Evolutionary conservation across 192 early-diverging fungal genomes (phyloP), one percentile per base, ranked within the genome.

Genomic region (Diversispora epigaea): DNA sequence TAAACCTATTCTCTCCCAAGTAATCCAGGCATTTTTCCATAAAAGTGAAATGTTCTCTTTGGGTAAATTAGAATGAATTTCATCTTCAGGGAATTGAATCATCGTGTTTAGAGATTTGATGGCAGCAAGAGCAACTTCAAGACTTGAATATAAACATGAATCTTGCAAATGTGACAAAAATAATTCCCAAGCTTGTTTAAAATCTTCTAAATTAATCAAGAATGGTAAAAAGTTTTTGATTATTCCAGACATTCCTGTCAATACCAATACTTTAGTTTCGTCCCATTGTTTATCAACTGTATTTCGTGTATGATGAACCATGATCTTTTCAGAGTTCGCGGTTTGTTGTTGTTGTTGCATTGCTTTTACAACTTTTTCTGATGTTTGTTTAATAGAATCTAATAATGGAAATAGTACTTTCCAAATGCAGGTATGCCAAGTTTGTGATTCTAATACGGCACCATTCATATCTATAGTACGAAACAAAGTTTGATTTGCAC

Each of bases 401-500:
- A 94, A 71, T 6, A 97, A 77, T 1, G 98, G 96, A 65, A 95
- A 88, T 46, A 99, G 80, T 17, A 95, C 89, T 50, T 91, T 82
- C 93, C 94, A 96, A 39, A 97, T 83, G 75, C 91, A 92, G 45
- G 91, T 83, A 45, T 93, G 88, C 95, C 95, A 97, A 10, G 91
- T 83, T 50, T 91, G 85, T 44, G 81, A 75, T 19, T 87, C 88
- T 17, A 99, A 84, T 15, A 85, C 76, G 41, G 76, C 74, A 8
- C 94, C 98, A 76, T 97, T 94, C 84, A 97, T 93, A 52, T 90
- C 89, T 47, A 99, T 90, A 5, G 96, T 95, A 58, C 96, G 86
- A 80, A 97, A 96, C 60, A 99, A 82, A 4, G 96, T 98, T 78
- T 98, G 98, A 60, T 93, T 93, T 17, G 96, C 95, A 14, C 93